Evolutionary conservation across 2,329 filamentous ascomycete species (phyloP), one percentile per base, ranked within the genome.

Genomic region (Akanthomyces lecanii): DNA sequence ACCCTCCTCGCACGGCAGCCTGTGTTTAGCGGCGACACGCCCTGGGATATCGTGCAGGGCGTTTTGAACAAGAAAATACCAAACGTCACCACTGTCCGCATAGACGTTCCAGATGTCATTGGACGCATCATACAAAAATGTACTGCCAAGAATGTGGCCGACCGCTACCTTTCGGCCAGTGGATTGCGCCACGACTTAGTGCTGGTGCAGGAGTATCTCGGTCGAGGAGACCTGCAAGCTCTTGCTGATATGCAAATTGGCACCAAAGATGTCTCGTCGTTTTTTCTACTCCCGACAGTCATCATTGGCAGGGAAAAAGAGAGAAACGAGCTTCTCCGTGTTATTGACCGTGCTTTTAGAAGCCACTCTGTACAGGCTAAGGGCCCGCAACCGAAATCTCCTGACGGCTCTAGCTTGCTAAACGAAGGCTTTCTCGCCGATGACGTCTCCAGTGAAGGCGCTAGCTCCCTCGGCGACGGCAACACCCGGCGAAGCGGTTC

Each of bases 21-120:
- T 3, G 89, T 92, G 0, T 97, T 95, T 67, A 88, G 89, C 42
- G 94, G 91, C 11, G 83, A 86, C 14, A 89, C 87, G 0, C 91
- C 93, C 0, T 84, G 97, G 64, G 93, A 97, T 70, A 92, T 97
- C 51, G 92, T 98, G 67, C 93, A 97, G 72, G 91, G 88, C 67
- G 92, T 97, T 12, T 81, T 98, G 10, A 88, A 88, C 53, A 89
- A 89, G 66, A 86, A 90, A 52, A 86, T 97, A 66, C 87, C 90
- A 5, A 86, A 86, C 44, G 87, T 95, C 10, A 91, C 91, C 4
- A 85, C 85, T 4, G 85, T 92, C 51, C 85, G 94, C 57, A 83
- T 92, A 65, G 94, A 97, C 71, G 82, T 97, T 6, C 94, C 94
- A 0, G 91, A 96, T 63, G 89, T 89, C 8, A 80, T 97, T 48